Evolutionary conservation across 2,329 filamentous ascomycete genomes (phyloP), one percentile per base, ranked within the genome.

Genomic region (Phialophora expanda): DNA sequence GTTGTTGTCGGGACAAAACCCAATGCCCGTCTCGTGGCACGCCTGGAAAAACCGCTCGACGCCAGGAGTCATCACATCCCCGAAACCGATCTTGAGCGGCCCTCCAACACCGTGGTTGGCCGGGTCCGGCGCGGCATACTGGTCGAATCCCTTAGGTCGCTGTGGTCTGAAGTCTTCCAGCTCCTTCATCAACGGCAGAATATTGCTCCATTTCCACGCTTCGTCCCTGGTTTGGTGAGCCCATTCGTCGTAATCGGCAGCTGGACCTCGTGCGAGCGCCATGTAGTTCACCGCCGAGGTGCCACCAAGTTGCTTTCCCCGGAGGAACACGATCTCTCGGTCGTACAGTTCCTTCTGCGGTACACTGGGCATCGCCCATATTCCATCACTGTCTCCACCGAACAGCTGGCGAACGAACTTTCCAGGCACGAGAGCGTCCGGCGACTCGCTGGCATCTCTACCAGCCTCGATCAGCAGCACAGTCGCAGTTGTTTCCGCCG

Each of bases 1-100:
- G 66, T 87, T 87, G 41, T 85, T 79, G 67, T 87, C 85, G 0
- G 78, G 77, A 65, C 87, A 87, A 14, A 82, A 67, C 0, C 78
- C 75, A 41, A 83, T 78, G 0, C 85, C 85, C 26, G 78, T 77
- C 26, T 64, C 55, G n/a, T 46, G 38, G 53, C 46, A 65, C 3
- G 62, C 62, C 48, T 83, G 72, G 64, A 84, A 78, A 38, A 84
- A 83, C 7, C 79, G 74, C 65, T 84, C 80, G 41, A 84, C 72
- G 26, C 83, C 71, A 0, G 77, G 76, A 2, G 77, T 72, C 3
- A 87, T 66, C 64, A 82, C 78, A 1, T 73, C 69, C 2, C 80
- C 80, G 66, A 82, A 86, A 0, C 79, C 79, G 9, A 86, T 74
- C 34, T 81, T 77, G 3, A 87, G 72, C 2, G 76, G 78, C 0